phyloP scores from a whole-genome alignment of 805 yeast species.

The Sugiyamaella americana region DNA sequence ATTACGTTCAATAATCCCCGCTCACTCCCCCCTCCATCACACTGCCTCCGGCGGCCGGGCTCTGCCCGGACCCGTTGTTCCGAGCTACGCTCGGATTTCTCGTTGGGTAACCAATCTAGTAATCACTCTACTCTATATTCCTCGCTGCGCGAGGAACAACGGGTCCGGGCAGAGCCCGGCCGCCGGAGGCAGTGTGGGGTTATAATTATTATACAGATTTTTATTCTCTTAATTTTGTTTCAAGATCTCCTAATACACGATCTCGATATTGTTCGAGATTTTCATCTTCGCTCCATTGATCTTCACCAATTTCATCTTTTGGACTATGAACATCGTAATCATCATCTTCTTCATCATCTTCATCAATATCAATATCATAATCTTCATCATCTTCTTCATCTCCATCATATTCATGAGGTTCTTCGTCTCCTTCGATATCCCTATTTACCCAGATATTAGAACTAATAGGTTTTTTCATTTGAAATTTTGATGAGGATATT shows the following conservation, averaged over 20 bases:
- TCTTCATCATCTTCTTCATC: constrained; percentile 5
- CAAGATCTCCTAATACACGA: constrained; percentile 17
- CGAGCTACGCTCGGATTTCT: no score
- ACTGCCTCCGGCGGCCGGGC: constrained; percentile 1
- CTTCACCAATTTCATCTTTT: constrained; percentile 12
- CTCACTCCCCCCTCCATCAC: no score
- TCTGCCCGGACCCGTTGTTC: not conserved
- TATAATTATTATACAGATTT: not conserved
- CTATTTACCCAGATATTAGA: constrained; percentile 5
- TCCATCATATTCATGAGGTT: constrained; percentile 27
- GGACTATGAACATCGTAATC: constrained; percentile 15
- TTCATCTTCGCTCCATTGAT: constrained; percentile 27
- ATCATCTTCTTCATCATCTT: constrained; percentile 2
- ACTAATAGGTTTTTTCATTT: constrained; percentile 3
- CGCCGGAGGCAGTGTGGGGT: not conserved
- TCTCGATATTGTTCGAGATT: constrained; percentile 21
- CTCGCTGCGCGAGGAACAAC: no score
- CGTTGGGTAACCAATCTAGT: no score
- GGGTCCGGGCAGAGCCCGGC: not conserved
- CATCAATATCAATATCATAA: constrained; percentile 13
- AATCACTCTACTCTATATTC: no score
- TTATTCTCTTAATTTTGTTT: constrained; percentile 5
- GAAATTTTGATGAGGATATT: not conserved
- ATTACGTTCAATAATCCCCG: constrained; percentile 34
- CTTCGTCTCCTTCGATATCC: constrained; percentile 34